Conservation (phyloP, 2,329 filamentous ascomycete genomes). For the Exophiala xenobiotica region DNA sequence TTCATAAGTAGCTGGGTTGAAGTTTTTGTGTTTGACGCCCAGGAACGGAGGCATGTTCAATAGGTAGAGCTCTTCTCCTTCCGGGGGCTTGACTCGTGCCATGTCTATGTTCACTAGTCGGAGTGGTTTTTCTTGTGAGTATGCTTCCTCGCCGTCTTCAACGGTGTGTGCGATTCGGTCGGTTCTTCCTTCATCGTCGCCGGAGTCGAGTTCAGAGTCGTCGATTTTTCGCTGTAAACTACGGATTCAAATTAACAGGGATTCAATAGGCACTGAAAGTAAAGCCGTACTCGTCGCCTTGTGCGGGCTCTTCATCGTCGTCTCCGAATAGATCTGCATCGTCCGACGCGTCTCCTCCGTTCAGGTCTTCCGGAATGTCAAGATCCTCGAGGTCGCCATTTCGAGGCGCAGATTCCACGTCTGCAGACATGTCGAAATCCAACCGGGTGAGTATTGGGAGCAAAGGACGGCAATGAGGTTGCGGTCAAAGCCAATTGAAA, state of each 20-base stretch:
- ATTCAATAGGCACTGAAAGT: background rate
- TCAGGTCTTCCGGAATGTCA: slow-evolving; percentile 23
- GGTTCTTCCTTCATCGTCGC: slow-evolving; percentile 58
- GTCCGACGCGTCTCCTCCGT: slow-evolving; percentile 37
- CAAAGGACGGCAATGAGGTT: no score
- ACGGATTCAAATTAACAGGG: slow-evolving; percentile 1
- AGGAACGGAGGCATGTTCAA: slow-evolving; percentile 65
- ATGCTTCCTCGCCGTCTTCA: slow-evolving; percentile 43
- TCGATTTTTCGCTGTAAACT: slow-evolving; percentile 51
- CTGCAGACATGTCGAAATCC: slow-evolving; percentile 24
- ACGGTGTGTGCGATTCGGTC: slow-evolving; percentile 52
- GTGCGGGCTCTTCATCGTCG: slow-evolving; percentile 36
- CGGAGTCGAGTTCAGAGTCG: slow-evolving; percentile 63
- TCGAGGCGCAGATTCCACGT: slow-evolving; percentile 17
- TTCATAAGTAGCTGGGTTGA: slow-evolving; percentile 61
- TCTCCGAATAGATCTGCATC: slow-evolving; percentile 47
- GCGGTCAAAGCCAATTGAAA: no score
- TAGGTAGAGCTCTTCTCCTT: slow-evolving; percentile 61
- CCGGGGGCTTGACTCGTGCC: slow-evolving; percentile 57
- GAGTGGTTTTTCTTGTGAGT: slow-evolving; percentile 46
- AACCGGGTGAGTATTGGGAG: background rate
- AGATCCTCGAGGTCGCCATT: slow-evolving; percentile 10
- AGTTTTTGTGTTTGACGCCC: slow-evolving; percentile 60
- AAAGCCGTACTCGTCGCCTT: slow-evolving; percentile 16
- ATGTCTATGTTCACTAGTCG: slow-evolving; percentile 39